Conservation (phyloP, 1,284 basidiomycete species). For the Coniophora puteana region DNA sequence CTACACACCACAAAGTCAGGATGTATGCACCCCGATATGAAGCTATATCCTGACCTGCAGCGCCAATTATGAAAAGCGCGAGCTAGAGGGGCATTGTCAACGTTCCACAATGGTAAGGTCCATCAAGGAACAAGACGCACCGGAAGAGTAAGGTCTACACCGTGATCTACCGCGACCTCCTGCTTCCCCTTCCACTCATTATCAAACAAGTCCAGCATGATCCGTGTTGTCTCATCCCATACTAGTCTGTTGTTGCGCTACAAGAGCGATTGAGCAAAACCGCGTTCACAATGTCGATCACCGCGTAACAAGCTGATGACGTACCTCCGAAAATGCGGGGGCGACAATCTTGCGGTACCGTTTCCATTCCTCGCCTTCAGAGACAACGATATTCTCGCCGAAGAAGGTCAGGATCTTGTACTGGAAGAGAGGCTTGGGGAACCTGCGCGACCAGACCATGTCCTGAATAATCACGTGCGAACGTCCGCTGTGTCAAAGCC, state of each 20-base stretch:
- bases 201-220: constrained; percentile 21
- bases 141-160: constrained; percentile 15
- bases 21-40: not conserved
- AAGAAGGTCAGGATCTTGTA: constrained; percentile 34
- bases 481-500: not conserved
- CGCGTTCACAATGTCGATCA: not conserved
- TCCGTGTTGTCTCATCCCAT: constrained; percentile 13
- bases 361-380: constrained; percentile 61
- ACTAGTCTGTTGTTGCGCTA: constrained; percentile 19
- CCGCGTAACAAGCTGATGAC: constrained; percentile 5
- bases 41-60: constrained; percentile 40
- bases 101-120: not conserved
- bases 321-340: constrained; percentile 40
- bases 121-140: constrained; percentile 3
- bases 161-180: constrained; percentile 11
- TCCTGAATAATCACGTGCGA: constrained; percentile 13
- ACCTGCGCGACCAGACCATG: constrained; percentile 22
- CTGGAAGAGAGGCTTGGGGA: constrained; percentile 30
- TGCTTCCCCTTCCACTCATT: constrained; percentile 14
- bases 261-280: not conserved
- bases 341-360: constrained; percentile 47
- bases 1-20: constrained; percentile 20
- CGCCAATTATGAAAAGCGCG: constrained; percentile 52
- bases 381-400: constrained; percentile 54
- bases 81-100: constrained; percentile 31